Conservation (phyloP, 768 basidiomycete species). For the Rhizopogon vesiculosus region DNA sequence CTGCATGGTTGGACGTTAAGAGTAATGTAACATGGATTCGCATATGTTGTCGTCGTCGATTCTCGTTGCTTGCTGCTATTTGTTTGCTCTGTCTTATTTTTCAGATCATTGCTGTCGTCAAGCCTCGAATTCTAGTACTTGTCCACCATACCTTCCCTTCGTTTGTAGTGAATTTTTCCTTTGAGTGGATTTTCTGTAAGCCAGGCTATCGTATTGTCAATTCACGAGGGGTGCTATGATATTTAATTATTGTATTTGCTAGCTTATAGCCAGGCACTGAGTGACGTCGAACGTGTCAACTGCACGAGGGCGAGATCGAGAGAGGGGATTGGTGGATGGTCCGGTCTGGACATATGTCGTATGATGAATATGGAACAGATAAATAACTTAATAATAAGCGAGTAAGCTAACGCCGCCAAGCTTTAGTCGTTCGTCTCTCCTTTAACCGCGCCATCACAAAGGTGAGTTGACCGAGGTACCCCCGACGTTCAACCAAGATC, state of each 20-base stretch:
- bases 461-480: conserved; percentile 15
- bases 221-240: conserved; percentile 8
- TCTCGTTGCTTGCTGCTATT: conserved; percentile 9
- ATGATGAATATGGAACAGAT: not conserved
- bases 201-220: conserved; percentile 20
- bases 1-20: conserved; percentile 75
- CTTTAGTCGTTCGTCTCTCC: not conserved
- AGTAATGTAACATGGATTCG: conserved; percentile 51
- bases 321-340: conserved; percentile 8
- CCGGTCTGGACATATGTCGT: not conserved
- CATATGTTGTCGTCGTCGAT: conserved; percentile 19
- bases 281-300: conserved; percentile 16
- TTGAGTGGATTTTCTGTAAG: conserved; percentile 8
- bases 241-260: conserved; percentile 6
- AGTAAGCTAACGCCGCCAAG: not conserved
- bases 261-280: not conserved
- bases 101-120: conserved; percentile 4
- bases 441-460: conserved; percentile 5
- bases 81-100: conserved; percentile 19
- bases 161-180: not conserved
- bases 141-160: conserved; percentile 5
- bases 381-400: not conserved
- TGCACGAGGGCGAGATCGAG: not conserved
- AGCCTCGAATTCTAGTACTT: not conserved
- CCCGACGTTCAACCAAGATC: conserved; percentile 1